These are phyloP conservation scores for Saccharomycopsis selenospora DNA, from an alignment of 805 yeast species.

Conservation along the genomic window DNA sequence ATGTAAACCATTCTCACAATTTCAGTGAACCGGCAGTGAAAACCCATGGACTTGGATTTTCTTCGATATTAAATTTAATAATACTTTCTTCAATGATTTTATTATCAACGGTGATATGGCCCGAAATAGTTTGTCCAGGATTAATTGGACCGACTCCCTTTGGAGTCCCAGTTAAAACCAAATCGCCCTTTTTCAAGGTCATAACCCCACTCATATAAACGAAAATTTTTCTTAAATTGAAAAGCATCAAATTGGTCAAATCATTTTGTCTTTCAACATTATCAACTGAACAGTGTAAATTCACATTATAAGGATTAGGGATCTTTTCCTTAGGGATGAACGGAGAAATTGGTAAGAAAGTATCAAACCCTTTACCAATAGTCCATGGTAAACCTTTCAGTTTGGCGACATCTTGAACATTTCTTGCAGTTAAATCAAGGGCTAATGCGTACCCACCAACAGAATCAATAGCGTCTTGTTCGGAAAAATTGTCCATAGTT, in stretches of 20 bases:
- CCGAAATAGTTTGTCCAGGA: conserved; percentile 74
- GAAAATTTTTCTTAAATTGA: conserved; percentile 75
- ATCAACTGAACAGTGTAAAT: conserved; percentile 51
- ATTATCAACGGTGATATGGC: conserved; percentile 53
- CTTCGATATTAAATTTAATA: conserved; percentile 45
- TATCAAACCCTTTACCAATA: conserved; percentile 93
- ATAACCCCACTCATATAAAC: conserved; percentile 78
- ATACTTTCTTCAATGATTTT: conserved; percentile 42
- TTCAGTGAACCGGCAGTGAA: conserved; percentile 3
- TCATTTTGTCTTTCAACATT: conserved; percentile 68
- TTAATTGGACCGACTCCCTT: conserved; percentile 85
- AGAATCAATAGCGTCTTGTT: conserved; percentile 63
- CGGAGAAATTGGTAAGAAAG: conserved; percentile 81
- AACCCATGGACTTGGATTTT: conserved; percentile 31
- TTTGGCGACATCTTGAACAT: conserved; percentile 92
- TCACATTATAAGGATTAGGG: conserved; percentile 67
- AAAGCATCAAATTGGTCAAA: conserved; percentile 74
- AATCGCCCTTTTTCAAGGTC: conserved; percentile 87
- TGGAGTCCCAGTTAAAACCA: conserved; percentile 93
- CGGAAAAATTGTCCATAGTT: conserved; percentile 42
- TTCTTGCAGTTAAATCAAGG: conserved; percentile 91
- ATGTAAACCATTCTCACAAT: no score
- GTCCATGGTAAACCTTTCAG: conserved; percentile 94
- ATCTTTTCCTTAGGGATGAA: conserved; percentile 61
- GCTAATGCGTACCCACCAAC: conserved; percentile 87